Evolutionary conservation across 2,329 filamentous ascomycete species (phyloP).

Genomic region (Arthrinium puccinioides): DNA sequence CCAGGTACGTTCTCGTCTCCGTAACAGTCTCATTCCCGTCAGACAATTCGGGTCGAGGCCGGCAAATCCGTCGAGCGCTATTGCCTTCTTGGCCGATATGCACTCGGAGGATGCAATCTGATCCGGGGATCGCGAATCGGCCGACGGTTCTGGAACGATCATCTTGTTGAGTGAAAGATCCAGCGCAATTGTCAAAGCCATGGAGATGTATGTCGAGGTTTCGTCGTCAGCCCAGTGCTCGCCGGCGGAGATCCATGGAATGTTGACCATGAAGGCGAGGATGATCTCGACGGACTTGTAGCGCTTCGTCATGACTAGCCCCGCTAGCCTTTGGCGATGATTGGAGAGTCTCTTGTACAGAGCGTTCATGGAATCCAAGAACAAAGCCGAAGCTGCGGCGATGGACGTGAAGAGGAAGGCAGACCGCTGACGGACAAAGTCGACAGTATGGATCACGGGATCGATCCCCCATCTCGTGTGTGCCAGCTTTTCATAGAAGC

Average conservation of each 20-base stretch:
- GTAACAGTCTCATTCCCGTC: slow-evolving; percentile 52
- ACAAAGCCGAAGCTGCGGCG: slow-evolving; percentile 60
- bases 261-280: slow-evolving; percentile 66
- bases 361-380: slow-evolving; percentile 55
- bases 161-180: slow-evolving; percentile 66
- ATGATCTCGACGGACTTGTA: slow-evolving; percentile 68
- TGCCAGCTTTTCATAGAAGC: slow-evolving; percentile 62
- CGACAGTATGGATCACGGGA: slow-evolving; percentile 55
- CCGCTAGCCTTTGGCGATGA: slow-evolving; percentile 56
- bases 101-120: slow-evolving; percentile 58
- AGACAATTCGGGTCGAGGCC: slow-evolving; percentile 55
- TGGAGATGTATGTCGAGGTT: slow-evolving; percentile 63
- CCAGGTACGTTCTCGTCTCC: slow-evolving; percentile 63
- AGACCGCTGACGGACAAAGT: slow-evolving; percentile 60
- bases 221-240: slow-evolving; percentile 65
- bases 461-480: slow-evolving; percentile 72
- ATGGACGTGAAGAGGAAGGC: slow-evolving; percentile 68
- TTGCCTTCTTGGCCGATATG: slow-evolving; percentile 57
- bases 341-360: slow-evolving; percentile 58
- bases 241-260: slow-evolving; percentile 68
- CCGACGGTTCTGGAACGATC: slow-evolving; percentile 46
- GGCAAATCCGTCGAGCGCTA: slow-evolving; percentile 61
- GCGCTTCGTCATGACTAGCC: slow-evolving; percentile 52
- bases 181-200: slow-evolving; percentile 61
- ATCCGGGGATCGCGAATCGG: slow-evolving; percentile 28